Conservation (phyloP, 2,329 filamentous ascomycete genomes). For the Fusarium dlaminii region DNA sequence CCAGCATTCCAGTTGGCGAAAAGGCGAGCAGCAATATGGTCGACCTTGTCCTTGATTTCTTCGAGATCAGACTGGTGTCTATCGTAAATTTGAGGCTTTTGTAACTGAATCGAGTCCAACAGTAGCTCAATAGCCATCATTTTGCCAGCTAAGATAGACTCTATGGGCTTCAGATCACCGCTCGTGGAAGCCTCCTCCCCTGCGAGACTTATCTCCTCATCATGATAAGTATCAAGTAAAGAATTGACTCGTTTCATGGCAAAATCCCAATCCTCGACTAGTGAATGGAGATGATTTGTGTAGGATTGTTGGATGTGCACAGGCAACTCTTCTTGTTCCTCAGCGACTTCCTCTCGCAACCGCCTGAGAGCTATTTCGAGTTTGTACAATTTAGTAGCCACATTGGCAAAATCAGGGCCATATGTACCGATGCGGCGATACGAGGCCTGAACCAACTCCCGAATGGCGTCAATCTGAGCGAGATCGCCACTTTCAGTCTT, state of each 20-base stretch:
- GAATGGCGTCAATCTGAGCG: not conserved
- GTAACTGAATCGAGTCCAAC: rapidly evolving
- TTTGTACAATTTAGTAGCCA: not conserved
- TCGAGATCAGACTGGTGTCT: not conserved
- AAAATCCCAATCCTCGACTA: not conserved
- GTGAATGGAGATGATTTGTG: not conserved
- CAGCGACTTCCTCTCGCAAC: not conserved
- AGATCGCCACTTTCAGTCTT: not conserved
- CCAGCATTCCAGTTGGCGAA: not conserved
- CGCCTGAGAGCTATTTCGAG: not conserved
- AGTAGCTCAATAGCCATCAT: not conserved
- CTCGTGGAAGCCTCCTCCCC: not conserved
- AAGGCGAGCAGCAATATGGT: not conserved
- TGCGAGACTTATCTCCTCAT: not conserved
- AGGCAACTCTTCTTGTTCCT: not conserved
- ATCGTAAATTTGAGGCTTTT: not conserved
- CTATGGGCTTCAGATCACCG: not conserved
- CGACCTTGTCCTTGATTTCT: not conserved
- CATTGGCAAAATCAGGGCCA: not conserved
- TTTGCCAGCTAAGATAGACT: not conserved
- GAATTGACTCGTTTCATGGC: not conserved
- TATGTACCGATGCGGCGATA: not conserved
- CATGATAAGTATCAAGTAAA: not conserved
- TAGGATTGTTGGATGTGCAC: not conserved
- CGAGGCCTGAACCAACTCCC: not conserved